Evolutionary conservation across 306 rosid species (phyloP), one percentile per base, ranked within the genome.

Genomic region (Begonia peltatifolia): DNA sequence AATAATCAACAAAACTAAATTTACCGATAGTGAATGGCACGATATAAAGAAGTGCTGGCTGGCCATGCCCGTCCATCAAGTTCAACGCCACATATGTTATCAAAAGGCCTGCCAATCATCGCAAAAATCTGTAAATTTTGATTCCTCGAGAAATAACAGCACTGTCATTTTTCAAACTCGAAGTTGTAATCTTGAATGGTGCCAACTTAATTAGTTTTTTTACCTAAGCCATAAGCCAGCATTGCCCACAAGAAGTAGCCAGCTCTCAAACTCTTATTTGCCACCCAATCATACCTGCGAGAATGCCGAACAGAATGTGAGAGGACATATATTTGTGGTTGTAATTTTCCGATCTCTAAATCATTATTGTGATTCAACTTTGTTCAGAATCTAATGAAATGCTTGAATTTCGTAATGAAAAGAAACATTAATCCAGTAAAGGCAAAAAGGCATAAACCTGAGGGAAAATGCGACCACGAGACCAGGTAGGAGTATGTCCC

Each of bases 11-110:
- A 14, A 10, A 53, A 25, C 5, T 50, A 48, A 53, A 57, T 48
- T 52, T 77, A 86, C 99, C 96, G 0, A 92, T 93, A 9, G 84
- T 92, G 59, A 92, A 92, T 12, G 99, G 99, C 53, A 92, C 94
- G 9, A 92, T 83, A 78, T 92, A 86, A 56, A 92, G 78, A 41
- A 92, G 78, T n/a, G 99, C 99, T 0, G 94, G 99, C 66, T 92
- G 99, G 53, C 99, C 99, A 46, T 83, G 94, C 41, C 99, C 99
- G 12, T 86, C 94, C 99, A 92, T 92, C 81, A 92, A 76, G 83
- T 83, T 86, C 50, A 92, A 75, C 30, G 99, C 99, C 65, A 92
- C 84, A 8, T 92, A 83, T 4, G 99, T 92, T 49, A 92, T 62
- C 42, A 92, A 75, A 59, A 92, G 99, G 72, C 96, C 96, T 92